Conservation (phyloP, 2,329 filamentous ascomycete species). For the Amauroascus niger region DNA sequence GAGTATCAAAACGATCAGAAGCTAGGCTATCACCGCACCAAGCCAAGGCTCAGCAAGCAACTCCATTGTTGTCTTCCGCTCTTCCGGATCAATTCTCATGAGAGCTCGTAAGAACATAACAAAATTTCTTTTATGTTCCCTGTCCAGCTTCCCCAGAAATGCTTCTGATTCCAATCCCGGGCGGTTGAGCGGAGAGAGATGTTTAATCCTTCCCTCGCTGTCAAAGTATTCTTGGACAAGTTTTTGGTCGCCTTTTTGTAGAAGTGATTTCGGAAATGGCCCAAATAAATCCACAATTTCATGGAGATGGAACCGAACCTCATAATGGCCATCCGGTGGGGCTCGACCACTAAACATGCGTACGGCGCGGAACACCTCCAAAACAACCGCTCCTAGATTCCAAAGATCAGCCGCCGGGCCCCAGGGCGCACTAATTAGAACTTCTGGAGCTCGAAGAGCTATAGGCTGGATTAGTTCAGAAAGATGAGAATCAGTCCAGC, state of each 20-base stretch:
- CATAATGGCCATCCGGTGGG: constrained; percentile 8
- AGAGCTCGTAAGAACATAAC: constrained; percentile 16
- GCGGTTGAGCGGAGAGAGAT: constrained; percentile 1
- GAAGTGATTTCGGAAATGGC: constrained; percentile 11
- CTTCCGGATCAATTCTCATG: constrained; percentile 18
- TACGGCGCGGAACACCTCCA: constrained; percentile 16
- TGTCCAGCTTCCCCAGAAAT: constrained; percentile 11
- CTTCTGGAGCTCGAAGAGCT: constrained; percentile 25
- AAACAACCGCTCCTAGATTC: constrained; percentile 20
- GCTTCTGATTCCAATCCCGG: constrained; percentile 5
- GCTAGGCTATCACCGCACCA: neutral
- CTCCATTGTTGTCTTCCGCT: constrained; percentile 15
- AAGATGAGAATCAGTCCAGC: constrained; percentile 19
- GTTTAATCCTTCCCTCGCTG: constrained; percentile 7
- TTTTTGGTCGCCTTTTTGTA: constrained; percentile 9
- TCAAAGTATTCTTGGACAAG: constrained; percentile 12
- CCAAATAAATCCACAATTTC: constrained; percentile 14
- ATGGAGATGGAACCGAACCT: constrained; percentile 9
- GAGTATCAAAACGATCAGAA: too few species aligned
- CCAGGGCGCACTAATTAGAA: constrained; percentile 23
- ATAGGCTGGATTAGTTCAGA: constrained; percentile 21
- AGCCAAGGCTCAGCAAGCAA: constrained; percentile 19
- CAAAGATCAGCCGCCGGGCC: constrained; percentile 23
- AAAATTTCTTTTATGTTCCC: constrained; percentile 16
- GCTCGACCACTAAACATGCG: constrained; percentile 13